Percentiles rank a stretch among this genome's conserved stretches.
phyloP scores from a whole-genome alignment of 2,329 filamentous ascomycete species.

The Diaporthe amygdali region DNA sequence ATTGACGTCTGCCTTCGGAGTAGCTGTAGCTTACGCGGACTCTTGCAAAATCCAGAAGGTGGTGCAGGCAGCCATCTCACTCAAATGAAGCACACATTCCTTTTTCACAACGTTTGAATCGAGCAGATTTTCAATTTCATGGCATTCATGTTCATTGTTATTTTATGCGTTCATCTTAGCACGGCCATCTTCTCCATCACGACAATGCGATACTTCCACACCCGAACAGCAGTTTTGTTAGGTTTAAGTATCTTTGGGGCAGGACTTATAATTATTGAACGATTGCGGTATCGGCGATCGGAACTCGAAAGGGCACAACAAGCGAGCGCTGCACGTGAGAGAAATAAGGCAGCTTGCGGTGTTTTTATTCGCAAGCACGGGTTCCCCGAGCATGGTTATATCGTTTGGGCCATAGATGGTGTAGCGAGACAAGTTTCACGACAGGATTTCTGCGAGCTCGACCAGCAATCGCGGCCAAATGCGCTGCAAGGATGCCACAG shows the following conservation, averaged over 20 bases:
- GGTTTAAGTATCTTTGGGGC: background rate
- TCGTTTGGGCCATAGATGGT: background rate
- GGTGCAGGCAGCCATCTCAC: background rate
- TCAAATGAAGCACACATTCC: background rate
- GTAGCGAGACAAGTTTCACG: background rate
- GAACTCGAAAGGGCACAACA: background rate
- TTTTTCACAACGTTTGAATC: background rate
- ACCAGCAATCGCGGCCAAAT: background rate
- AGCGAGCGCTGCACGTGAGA: background rate
- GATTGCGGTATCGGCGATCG: background rate
- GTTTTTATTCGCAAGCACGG: background rate
- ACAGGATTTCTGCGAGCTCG: background rate
- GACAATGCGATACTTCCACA: background rate
- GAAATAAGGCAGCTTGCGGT: background rate
- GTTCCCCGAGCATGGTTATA: background rate
- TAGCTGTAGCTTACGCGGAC: background rate
- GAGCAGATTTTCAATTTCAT: background rate
- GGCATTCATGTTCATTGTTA: background rate
- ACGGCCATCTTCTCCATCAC: background rate
- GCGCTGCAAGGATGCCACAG: background rate
- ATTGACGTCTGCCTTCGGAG: background rate
- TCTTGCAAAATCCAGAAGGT: background rate
- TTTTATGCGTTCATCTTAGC: too few relatives aligned
- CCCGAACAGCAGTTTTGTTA: background rate
- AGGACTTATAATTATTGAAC: background rate